Conservation (phyloP, 2,329 filamentous ascomycete species). For the Purpureocillium lavendulum region DNA sequence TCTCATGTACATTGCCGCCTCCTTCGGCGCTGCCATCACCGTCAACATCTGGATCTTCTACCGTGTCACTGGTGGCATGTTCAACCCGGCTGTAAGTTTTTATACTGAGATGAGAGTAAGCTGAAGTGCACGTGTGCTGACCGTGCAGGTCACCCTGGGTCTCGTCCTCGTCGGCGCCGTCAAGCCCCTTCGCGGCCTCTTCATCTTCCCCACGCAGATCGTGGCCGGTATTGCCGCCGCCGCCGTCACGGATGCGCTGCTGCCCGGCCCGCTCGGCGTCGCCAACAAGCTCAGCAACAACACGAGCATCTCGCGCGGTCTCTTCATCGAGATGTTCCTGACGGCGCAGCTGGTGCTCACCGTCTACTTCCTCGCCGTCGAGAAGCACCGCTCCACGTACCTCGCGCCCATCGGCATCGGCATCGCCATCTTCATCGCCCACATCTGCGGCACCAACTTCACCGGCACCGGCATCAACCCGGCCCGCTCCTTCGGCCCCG, state of each 20-base stretch:
- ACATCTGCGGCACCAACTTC: conserved; percentile 36
- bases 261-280: conserved; percentile 49
- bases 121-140: conserved; percentile 4
- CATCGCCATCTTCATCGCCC: conserved; percentile 56
- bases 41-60: conserved; percentile 48
- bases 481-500: conserved; percentile 41
- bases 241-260: conserved; percentile 45
- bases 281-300: conserved; percentile 45
- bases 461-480: conserved; percentile 43
- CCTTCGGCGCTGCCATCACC: conserved; percentile 35
- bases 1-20: conserved; percentile 40
- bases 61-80: conserved; percentile 38
- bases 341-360: conserved; percentile 56
- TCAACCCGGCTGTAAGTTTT: conserved; percentile 36
- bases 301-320: conserved; percentile 44
- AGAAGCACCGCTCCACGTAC: conserved; percentile 66
- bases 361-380: conserved; percentile 61
- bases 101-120: no score
- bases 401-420: conserved; percentile 67
- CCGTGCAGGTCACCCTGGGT: conserved; percentile 42
- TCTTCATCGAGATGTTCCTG: conserved; percentile 61
- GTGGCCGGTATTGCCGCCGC: conserved; percentile 51
- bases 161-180: conserved; percentile 52
- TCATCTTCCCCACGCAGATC: conserved; percentile 49
- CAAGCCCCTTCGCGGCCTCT: conserved; percentile 37